Base-by-base conservation (phyloP, 2,329 filamentous ascomycete genomes). In the Plenodomus lindquistii region DNA sequence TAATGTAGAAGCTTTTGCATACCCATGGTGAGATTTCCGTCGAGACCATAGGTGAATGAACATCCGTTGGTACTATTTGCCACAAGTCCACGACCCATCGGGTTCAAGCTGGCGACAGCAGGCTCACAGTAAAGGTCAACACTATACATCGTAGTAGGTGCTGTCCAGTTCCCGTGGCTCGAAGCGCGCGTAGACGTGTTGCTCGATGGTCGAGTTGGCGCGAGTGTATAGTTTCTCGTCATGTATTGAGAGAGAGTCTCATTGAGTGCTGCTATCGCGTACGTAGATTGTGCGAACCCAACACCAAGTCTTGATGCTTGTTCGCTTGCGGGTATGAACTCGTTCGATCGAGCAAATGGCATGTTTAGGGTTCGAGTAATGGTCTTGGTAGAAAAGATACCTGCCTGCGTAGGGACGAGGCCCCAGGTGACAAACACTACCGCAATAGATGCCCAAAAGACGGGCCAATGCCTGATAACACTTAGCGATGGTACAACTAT, bases 351-450 rank as follows among this genome's bases (percentile, higher is more conserved):
- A 0, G 36, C 34, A 42, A 72, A 72, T 0, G 53, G 6, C 0
- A 41, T 5, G 0, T 50, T 2, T 0, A 57, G 40, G 0, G 51
- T 61, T 2, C 67, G 61, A 0, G 38, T 57, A 0, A 81, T 61
- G 0, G 59, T 60, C 0, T 62, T 59, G 0, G 68, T 72, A 0
- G 79, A 52, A 4, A 85, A 79, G 0, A 85, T 75, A n/a, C 81
- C 77, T 20, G 80, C 77, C 57, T 85, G 81, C 0, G 79, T 55
- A 0, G 83, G 83, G 0, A 82, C 84, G 0, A 86, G 52, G 0
- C 76, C 67, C 79, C 79, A 84, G 2, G 81, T 80, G 0, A 85
- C 73, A 0, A 83, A 37, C 0, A 85, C 65, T 54, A 82, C 76
- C 0, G 76, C 70, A 0, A 73, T 68, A 0, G 79, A 79, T 0